Percentiles rank a stretch among this genome's conserved stretches.
These are phyloP conservation scores for Eimeria acervulina DNA, from an alignment of 169 alveolate genomes.

Conservation along the genomic window DNA sequence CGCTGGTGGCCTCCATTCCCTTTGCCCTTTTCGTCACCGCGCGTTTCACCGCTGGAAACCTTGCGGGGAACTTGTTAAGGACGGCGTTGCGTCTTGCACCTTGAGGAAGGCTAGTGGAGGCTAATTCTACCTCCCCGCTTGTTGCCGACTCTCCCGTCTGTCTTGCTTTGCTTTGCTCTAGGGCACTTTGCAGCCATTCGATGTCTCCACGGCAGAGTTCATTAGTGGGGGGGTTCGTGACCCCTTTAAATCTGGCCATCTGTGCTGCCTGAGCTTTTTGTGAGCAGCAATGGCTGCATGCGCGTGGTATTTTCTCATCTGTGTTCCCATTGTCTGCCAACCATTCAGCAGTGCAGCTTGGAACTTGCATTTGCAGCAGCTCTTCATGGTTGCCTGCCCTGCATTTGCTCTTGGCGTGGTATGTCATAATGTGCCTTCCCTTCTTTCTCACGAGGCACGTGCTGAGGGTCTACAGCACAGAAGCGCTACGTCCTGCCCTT, in stretches of 20 bases:
- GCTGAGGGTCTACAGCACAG: not conserved
- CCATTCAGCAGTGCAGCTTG: conserved; percentile 62
- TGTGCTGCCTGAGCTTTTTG: conserved; percentile 34
- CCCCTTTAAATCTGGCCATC: not conserved
- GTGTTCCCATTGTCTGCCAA: conserved; percentile 69
- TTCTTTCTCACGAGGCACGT: not conserved
- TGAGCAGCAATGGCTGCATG: conserved; percentile 76
- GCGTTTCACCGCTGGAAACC: conserved; percentile 41
- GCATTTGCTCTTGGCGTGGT: conserved; percentile 77
- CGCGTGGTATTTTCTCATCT: conserved; percentile 41
- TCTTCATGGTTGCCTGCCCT: conserved; percentile 62
- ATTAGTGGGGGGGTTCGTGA: no score
- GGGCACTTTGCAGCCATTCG: not conserved
- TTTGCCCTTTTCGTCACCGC: conserved; percentile 69
- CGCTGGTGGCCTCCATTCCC: conserved; percentile 37
- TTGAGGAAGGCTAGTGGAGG: not conserved
- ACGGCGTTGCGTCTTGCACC: not conserved
- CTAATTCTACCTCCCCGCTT: not conserved
- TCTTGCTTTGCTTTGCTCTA: not conserved
- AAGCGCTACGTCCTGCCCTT: no score
- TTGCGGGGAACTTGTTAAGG: conserved; percentile 11
- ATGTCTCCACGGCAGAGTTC: not conserved
- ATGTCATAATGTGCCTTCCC: not conserved
- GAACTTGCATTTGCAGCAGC: conserved; percentile 33
- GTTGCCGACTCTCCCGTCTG: not conserved